A percentile compares a stretch with the other conserved stretches of the same genome.
These are phyloP conservation scores for Detonula confervacea DNA, from an alignment of 352 stramenopile genomes.

Conservation along the genomic window DNA sequence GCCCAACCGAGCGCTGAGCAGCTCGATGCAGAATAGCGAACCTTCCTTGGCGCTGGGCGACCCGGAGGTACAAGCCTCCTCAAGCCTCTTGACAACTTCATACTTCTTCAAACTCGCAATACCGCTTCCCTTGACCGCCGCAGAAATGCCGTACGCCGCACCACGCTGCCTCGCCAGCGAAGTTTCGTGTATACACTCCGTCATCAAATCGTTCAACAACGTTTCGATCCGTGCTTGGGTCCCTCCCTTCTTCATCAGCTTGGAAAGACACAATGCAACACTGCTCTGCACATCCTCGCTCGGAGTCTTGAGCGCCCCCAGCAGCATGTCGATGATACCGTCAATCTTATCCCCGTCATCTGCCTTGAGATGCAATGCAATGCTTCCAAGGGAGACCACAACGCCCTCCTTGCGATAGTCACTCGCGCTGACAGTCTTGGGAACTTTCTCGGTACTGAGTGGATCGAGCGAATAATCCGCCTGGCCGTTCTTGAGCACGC, in stretches of 20 bases:
- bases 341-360: constrained; percentile 81
- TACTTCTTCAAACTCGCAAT: constrained; percentile 98
- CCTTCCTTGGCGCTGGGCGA: constrained; percentile 79
- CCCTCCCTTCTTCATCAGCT: constrained; percentile 86
- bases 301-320: constrained; percentile 78
- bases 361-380: constrained; percentile 82
- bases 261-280: constrained; percentile 79
- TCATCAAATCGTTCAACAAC: constrained; percentile 75
- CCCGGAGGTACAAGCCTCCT: constrained; percentile 82
- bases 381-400: constrained; percentile 83
- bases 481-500: constrained; percentile 74
- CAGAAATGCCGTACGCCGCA: constrained; percentile 96
- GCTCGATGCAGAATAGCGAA: constrained; percentile 97
- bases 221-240: constrained; percentile 76
- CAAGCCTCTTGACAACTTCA: constrained; percentile 91
- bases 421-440: constrained; percentile 50
- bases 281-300: constrained; percentile 84
- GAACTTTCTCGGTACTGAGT: constrained; percentile 69
- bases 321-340: constrained; percentile 82
- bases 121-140: constrained; percentile 98
- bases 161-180: constrained; percentile 82
- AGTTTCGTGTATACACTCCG: constrained; percentile 73
- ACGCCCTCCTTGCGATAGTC: constrained; percentile 85
- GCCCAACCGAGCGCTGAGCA: constrained; percentile 93
- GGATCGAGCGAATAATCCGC: constrained; percentile 57